Evolutionary conservation across 2,329 filamentous ascomycete species (phyloP).

Genomic region (Colletotrichum sp.): DNA sequence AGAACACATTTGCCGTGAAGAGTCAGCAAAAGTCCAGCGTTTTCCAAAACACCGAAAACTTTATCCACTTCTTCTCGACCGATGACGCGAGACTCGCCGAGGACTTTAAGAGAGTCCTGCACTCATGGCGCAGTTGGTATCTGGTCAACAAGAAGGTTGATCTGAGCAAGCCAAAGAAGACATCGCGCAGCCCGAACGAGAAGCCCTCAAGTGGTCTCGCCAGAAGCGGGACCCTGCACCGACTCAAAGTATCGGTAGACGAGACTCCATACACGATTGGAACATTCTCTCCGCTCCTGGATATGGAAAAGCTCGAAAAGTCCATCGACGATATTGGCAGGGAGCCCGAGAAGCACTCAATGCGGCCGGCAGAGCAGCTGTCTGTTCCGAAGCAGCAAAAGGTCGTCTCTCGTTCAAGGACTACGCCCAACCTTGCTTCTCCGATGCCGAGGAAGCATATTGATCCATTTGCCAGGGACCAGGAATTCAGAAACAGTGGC

Average conservation of each 20-base stretch:
- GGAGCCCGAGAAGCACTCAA: constrained; percentile 31
- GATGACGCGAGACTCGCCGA: constrained; percentile 72
- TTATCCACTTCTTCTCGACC: constrained; percentile 89
- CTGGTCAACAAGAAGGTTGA: constrained; percentile 72
- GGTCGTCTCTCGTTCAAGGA: constrained; percentile 10
- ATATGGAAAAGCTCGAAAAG: constrained; percentile 64
- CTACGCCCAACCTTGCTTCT: background rate
- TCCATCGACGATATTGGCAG: constrained; percentile 55
- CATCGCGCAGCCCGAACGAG: constrained; percentile 32
- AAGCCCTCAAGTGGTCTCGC: constrained; percentile 32
- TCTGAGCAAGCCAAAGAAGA: constrained; percentile 44
- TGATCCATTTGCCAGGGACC: constrained; percentile 31
- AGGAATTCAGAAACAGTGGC: constrained; percentile 55
- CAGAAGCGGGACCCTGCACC: constrained; percentile 35
- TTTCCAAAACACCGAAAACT: constrained; percentile 83
- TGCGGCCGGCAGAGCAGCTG: background rate
- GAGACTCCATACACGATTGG: constrained; percentile 68
- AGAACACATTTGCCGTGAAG: constrained; percentile 86
- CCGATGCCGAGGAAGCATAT: background rate
- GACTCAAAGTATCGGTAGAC: constrained; percentile 46
- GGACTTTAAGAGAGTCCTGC: constrained; percentile 74
- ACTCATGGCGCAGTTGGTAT: constrained; percentile 92
- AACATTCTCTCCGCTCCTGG: constrained; percentile 71
- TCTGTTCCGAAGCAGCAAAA: constrained; percentile 1
- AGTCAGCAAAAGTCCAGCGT: constrained; percentile 88